These are phyloP conservation scores for Colletotrichum gigasporum DNA, from an alignment of 2,329 filamentous ascomycete genomes.

Conservation along the genomic window DNA sequence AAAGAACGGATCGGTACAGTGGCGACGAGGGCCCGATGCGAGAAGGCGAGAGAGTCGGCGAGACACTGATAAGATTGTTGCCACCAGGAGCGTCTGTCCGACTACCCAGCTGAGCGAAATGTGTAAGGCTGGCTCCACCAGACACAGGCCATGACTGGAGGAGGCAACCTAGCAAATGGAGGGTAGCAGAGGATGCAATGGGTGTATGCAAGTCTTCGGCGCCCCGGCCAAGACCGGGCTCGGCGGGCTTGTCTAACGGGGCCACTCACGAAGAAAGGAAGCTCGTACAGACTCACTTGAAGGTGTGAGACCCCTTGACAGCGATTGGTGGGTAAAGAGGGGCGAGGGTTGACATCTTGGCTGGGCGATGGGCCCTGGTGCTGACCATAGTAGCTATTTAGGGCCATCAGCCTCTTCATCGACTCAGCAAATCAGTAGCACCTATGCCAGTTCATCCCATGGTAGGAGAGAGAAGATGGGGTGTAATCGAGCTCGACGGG, in stretches of 20 bases:
- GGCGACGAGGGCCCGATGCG: background rate
- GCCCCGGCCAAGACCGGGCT: background rate
- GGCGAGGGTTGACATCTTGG: background rate
- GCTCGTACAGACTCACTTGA: background rate
- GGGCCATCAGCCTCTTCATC: background rate
- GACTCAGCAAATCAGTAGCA: background rate
- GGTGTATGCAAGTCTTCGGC: slow-evolving; percentile 19
- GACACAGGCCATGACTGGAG: background rate
- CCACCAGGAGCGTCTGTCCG: background rate
- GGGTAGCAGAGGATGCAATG: background rate
- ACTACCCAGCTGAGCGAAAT: background rate
- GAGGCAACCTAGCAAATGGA: slow-evolving; percentile 6
- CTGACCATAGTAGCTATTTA: background rate
- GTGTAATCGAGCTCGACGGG: background rate
- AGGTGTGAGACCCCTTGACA: background rate
- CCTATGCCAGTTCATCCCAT: background rate
- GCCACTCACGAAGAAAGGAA: background rate
- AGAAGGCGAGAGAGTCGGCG: background rate
- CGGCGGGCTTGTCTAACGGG: background rate
- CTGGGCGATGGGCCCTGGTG: background rate
- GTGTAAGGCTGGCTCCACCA: slow-evolving; percentile 12
- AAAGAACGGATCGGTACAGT: slow-evolving; percentile 4
- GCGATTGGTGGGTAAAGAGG: slow-evolving; percentile 1
- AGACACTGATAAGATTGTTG: slow-evolving; percentile 15
- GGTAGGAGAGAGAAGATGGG: background rate